phyloP scores from a whole-genome alignment of 148 eudicot species.

The Cornus florida region DNA sequence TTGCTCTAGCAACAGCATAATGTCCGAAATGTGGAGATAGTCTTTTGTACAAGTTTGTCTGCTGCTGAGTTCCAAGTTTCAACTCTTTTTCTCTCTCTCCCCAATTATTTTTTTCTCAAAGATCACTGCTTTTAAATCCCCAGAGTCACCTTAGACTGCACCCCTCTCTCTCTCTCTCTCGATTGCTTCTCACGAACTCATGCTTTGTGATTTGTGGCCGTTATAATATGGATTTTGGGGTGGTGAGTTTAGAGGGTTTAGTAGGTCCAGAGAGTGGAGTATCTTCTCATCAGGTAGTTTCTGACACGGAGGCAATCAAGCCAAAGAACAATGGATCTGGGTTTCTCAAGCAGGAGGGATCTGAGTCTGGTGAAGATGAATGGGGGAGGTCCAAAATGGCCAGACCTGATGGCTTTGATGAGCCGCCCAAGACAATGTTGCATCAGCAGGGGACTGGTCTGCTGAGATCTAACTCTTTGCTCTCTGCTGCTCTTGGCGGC shows the following conservation, averaged over 20 bases:
- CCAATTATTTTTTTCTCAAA: not conserved
- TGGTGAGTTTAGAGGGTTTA: slow-evolving; percentile 31
- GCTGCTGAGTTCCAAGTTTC: slow-evolving; percentile 18
- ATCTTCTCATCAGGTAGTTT: not conserved
- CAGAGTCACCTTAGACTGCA: slow-evolving; percentile 14
- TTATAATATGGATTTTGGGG: slow-evolving; percentile 30
- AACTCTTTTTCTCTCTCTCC: slow-evolving; percentile 13
- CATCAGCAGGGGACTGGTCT: slow-evolving; percentile 19
- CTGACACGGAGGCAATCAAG: slow-evolving; percentile 11
- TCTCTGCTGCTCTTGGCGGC: slow-evolving; percentile 27
- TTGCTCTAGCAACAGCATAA: not conserved
- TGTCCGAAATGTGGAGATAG: slow-evolving; percentile 1
- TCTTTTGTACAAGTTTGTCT: slow-evolving; percentile 12
- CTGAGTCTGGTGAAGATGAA: slow-evolving; percentile 40
- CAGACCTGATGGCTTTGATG: slow-evolving; percentile 30
- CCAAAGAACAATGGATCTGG: slow-evolving; percentile 45
- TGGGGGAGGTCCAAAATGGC: slow-evolving; percentile 37
- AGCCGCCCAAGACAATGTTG: slow-evolving; percentile 9
- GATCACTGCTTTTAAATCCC: not conserved
- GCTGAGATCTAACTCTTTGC: slow-evolving; percentile 37
- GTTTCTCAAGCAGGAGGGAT: slow-evolving; percentile 52
- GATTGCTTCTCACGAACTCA: slow-evolving; percentile 28
- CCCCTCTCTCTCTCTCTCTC: slow-evolving; percentile 27
- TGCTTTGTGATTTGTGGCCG: not conserved
- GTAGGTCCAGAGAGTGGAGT: slow-evolving; percentile 10